Base-by-base conservation (phyloP, 148 eudicot genomes). In the Agrostemma githago region DNA sequence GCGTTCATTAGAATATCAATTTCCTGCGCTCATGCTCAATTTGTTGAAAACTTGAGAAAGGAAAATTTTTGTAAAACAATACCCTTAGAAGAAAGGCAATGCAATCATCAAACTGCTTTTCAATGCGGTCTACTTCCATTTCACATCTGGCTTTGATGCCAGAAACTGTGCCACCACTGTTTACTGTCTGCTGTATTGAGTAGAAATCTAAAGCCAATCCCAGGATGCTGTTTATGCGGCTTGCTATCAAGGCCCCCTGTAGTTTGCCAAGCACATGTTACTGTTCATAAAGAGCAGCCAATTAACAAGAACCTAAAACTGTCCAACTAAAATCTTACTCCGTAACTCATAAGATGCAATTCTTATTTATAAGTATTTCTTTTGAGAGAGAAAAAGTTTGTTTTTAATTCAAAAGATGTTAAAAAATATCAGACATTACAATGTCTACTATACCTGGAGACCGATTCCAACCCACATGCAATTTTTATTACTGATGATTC, bases 81-180 rank as follows among this genome's bases (percentile, higher is more conserved):
- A 94, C 98, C 81, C 96, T 90, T 76, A 94, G 92, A 82, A 94
- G 97, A 73, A 94, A 92, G 56, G 97, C 89, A 78, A 92, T 92
- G 96, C 98, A 94, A 57, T 92, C 97, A 86, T 94, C 96, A 72
- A 92, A 94, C 78, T 91, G 96, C 79, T 88, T 94, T 81, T 92
- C 98, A 62, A 94, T 90, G 63, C 96, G 85, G 56, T 88, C 93
- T 20, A 89, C 82, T 83, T 94, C 98, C 89, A 86, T 92, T 77
- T 87, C 93, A 76, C 98, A 92, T 85, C 88, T 87, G 71, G 89
- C 89, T 78, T 90, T 94, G 75, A 92, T 85, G 81, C 87, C 84
- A 58, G 96, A 88, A 79, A 89, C 82, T 70, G 93, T 77, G 66
- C 92, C 97, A 61, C 97, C 92, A 73, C 91, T 90, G 72, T 81